A percentile compares a stretch with the other conserved stretches of the same genome.
phyloP scores from a whole-genome alignment of 2,329 filamentous ascomycete species.

The Clonostachys chloroleuca region DNA sequence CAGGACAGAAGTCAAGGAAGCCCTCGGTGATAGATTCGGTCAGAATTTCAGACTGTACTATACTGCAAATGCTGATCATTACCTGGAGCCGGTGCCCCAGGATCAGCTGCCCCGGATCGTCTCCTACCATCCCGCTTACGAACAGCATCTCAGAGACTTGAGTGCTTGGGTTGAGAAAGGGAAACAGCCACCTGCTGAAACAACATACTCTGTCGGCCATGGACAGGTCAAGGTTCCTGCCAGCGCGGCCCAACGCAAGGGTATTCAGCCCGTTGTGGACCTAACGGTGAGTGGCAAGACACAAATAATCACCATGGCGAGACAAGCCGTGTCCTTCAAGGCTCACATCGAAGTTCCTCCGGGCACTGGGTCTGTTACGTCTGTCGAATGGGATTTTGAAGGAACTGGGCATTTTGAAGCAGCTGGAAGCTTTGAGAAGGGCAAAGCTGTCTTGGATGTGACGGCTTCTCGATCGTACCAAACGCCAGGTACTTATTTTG shows the following conservation, averaged over 20 bases:
- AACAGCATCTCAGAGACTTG: constrained; percentile 12
- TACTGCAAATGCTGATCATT: constrained; percentile 10
- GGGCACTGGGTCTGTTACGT: constrained; percentile 6
- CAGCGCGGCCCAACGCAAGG: constrained; percentile 4
- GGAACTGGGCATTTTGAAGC: constrained; percentile 5
- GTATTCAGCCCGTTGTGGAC: constrained; percentile 10
- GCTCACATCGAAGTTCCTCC: constrained; percentile 1
- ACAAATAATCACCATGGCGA: neutral
- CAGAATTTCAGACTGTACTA: constrained; percentile 11
- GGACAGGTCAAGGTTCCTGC: constrained; percentile 6
- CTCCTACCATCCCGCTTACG: constrained; percentile 6
- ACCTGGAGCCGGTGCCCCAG: constrained; percentile 1
- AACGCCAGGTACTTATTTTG: constrained; percentile 5
- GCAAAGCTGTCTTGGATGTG: neutral
- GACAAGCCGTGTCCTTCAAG: constrained; percentile 3
- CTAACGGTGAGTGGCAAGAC: neutral
- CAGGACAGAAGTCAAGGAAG: constrained; percentile 4
- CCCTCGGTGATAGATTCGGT: constrained; percentile 2
- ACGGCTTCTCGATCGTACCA: neutral
- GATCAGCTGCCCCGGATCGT: constrained; percentile 2
- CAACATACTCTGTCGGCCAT: constrained; percentile 3
- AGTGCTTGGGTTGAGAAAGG: constrained; percentile 10
- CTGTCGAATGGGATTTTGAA: constrained; percentile 8
- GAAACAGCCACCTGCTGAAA: constrained; percentile 2
- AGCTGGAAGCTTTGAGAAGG: neutral